These are phyloP conservation scores for Suhomyces kunorum DNA, from an alignment of 1,139 yeast genomes.

Conservation along the genomic window DNA sequence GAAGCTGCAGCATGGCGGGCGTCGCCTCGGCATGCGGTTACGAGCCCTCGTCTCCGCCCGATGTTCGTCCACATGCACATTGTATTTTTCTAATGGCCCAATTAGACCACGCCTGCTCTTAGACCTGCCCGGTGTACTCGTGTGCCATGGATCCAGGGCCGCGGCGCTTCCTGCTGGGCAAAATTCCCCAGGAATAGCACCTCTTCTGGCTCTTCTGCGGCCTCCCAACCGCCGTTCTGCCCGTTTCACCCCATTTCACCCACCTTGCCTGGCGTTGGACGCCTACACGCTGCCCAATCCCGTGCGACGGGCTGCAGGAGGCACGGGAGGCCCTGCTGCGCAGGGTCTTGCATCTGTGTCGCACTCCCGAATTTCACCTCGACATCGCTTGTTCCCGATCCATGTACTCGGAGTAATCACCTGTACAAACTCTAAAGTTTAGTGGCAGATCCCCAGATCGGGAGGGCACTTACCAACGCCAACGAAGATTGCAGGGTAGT, in stretches of 20 bases:
- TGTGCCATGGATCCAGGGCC: no score
- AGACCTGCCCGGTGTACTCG: neutral
- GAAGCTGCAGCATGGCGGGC: neutral
- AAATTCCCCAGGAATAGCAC: no score
- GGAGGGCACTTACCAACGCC: conserved; percentile 2
- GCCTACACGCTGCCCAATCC: no score
- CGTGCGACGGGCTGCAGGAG: neutral
- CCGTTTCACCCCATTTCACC: neutral
- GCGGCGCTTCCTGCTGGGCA: no score
- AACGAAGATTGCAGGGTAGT: neutral
- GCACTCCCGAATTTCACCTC: neutral
- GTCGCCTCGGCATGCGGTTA: conserved; percentile 1
- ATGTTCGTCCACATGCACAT: conserved; percentile 2
- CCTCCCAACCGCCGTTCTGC: neutral
- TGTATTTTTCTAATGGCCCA: neutral
- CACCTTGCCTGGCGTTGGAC: neutral
- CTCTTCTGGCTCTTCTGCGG: neutral
- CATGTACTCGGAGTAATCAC: conserved; percentile 2
- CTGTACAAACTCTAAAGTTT: conserved; percentile 3
- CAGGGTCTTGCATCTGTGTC: neutral
- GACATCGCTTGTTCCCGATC: conserved; percentile 1
- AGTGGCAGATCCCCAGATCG: conserved; percentile 4
- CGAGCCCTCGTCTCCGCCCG: neutral
- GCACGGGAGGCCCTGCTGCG: neutral
- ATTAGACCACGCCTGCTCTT: conserved; percentile 1